Evolutionary conservation across 2,329 filamentous ascomycete species (phyloP).

Genomic region (Phialophora verrucosa): DNA sequence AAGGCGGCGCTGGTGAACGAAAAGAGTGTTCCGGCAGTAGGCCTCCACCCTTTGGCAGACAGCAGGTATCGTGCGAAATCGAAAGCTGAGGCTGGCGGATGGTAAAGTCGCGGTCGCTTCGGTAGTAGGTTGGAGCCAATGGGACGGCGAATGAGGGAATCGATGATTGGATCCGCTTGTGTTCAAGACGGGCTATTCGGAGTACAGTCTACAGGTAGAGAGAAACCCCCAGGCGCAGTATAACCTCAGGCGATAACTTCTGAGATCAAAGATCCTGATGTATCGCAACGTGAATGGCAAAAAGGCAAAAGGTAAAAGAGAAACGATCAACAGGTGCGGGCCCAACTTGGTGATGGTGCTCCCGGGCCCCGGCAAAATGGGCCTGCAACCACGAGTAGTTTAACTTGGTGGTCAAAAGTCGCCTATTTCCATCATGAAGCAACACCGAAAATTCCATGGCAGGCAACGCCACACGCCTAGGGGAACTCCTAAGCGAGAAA

Average conservation of each 20-base stretch:
- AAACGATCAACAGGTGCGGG: slow-evolving; percentile 21
- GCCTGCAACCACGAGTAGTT: slow-evolving; percentile 7
- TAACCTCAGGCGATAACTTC: neutral
- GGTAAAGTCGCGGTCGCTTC: slow-evolving; percentile 8
- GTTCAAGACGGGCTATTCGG: slow-evolving; percentile 8
- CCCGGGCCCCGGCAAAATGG: slow-evolving; percentile 11
- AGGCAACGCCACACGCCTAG: neutral
- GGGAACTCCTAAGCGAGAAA: neutral
- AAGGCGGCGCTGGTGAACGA: neutral
- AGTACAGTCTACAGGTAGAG: neutral
- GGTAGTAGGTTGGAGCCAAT: slow-evolving; percentile 15
- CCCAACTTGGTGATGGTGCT: neutral
- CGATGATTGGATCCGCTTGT: slow-evolving; percentile 1
- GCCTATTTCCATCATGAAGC: neutral
- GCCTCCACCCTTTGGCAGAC: neutral
- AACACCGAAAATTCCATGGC: neutral
- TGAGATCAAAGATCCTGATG: neutral
- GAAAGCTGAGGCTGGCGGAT: neutral
- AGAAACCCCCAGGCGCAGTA: neutral
- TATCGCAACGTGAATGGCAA: neutral
- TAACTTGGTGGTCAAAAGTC: slow-evolving; percentile 5
- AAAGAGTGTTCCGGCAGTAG: neutral
- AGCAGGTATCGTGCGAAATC: neutral
- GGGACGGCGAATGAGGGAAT: slow-evolving; percentile 2
- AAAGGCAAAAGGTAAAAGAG: slow-evolving; percentile 18